phyloP scores from a whole-genome alignment of 2,329 filamentous ascomycete species.

The Clarireedia paspali region DNA sequence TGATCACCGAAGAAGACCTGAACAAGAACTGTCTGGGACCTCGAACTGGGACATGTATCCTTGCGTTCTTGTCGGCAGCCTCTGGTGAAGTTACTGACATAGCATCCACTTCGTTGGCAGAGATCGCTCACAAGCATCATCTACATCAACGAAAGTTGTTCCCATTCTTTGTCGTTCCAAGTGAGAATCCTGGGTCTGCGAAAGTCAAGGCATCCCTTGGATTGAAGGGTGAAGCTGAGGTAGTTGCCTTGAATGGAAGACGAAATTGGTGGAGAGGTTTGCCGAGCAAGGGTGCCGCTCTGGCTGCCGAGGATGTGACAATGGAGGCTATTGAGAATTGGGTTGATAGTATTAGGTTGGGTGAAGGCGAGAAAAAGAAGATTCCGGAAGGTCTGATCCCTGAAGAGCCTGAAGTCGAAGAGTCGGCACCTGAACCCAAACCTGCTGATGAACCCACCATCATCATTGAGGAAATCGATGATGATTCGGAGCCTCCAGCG shows the following conservation, averaged over 20 bases:
- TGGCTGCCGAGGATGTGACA: constrained; percentile 41
- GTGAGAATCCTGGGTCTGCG: constrained; percentile 48
- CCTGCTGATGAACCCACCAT: constrained; percentile 7
- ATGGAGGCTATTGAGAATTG: constrained; percentile 65
- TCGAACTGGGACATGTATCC: constrained; percentile 75
- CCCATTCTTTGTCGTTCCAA: constrained; percentile 72
- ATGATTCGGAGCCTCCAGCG: neutral
- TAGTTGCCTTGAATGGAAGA: constrained; percentile 79
- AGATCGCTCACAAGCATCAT: constrained; percentile 69
- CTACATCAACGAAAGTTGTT: constrained; percentile 63
- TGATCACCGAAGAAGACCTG: constrained; percentile 57
- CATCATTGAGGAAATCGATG: neutral
- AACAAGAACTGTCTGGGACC: constrained; percentile 63
- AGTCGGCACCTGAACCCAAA: constrained; percentile 26
- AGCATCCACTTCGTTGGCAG: constrained; percentile 56
- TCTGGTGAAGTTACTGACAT: constrained; percentile 35
- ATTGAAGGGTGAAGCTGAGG: constrained; percentile 53
- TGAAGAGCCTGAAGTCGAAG: constrained; percentile 33
- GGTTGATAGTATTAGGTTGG: constrained; percentile 87
- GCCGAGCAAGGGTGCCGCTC: constrained; percentile 14
- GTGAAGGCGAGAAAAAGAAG: constrained; percentile 74
- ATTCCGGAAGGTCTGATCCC: constrained; percentile 54
- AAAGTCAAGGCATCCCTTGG: constrained; percentile 53
- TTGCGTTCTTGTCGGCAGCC: constrained; percentile 58
- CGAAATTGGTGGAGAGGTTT: constrained; percentile 81